A percentile compares a stretch with the other conserved stretches of the same genome.
phyloP scores from a whole-genome alignment of 768 basidiomycete genomes.

The Kwoniella dejecticola region DNA sequence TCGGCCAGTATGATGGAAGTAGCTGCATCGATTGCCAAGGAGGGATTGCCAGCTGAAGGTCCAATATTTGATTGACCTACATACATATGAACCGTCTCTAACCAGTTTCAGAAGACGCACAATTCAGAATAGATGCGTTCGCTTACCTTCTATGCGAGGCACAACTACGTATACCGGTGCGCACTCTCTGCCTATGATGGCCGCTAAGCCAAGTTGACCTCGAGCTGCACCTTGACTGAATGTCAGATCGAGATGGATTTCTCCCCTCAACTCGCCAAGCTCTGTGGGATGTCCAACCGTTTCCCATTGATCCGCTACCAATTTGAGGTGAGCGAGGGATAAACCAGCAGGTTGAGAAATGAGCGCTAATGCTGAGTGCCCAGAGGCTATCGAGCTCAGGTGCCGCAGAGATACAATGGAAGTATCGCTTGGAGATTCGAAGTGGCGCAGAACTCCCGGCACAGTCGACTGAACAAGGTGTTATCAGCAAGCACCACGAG shows the following conservation, averaged over 20 bases:
- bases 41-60: not conserved
- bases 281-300: constrained; percentile 10
- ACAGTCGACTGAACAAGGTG: constrained; percentile 6
- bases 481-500: not conserved
- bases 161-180: constrained; percentile 22
- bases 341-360: constrained; percentile 12
- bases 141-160: constrained; percentile 25
- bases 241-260: constrained; percentile 15
- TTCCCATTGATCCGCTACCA: constrained; percentile 19
- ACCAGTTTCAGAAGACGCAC: too few species aligned
- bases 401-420: constrained; percentile 31
- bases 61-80: constrained; percentile 6
- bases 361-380: constrained; percentile 25
- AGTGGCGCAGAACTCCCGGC: not conserved
- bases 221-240: constrained; percentile 27
- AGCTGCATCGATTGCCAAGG: constrained; percentile 20
- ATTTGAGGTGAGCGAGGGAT: constrained; percentile 27
- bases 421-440: constrained; percentile 6
- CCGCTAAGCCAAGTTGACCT: constrained; percentile 33
- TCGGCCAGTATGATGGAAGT: constrained; percentile 29
- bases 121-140: too few species aligned
- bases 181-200: constrained; percentile 13
- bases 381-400: constrained; percentile 17
- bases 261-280: constrained; percentile 9
- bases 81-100: not conserved